Evolutionary conservation across 129 eudicot genomes (phyloP), one percentile per base, ranked within the genome.

Genomic region (Lonicera japonica): DNA sequence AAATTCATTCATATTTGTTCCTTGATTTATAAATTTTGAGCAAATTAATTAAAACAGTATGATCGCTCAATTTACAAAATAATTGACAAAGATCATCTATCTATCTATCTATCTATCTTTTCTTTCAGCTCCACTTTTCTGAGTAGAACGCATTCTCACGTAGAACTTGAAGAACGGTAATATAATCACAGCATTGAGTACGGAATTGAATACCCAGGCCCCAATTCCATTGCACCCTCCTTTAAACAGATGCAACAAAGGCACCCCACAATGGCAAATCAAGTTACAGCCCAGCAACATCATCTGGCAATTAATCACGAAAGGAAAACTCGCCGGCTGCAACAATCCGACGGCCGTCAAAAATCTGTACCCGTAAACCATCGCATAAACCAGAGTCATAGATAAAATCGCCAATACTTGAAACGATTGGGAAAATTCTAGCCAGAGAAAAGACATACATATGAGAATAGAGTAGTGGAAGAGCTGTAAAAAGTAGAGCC

Each of bases 141-240:
- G 36, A 29, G 6, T 6, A 6, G 36, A 29, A 29, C 36, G 36
- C 36, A 67, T 67, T 20, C 36, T 68, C 5, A 73, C 63, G 18
- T 79, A 70, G 4, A 74, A 73, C 24, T 76, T 76, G 64, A 85
- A 64, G 40, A 79, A 73, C 64, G 70, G 34, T 63, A 79, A 45
- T 20, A 86, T 70, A 53, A 82, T 65, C 13, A 61, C 68, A 15
- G 66, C 73, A 57, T 83, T 86, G 34, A 74, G 65, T 34, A 80
- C 43, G 8, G 85, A 66, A 50, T 86, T 86, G 61, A 86, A 66
- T 5, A 61, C 57, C 95, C 95, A 86, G 12, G 87, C 90, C 23
- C 85, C 87, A 50, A 86, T 83, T 25, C 95, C 95, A 39, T 83
- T 83, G 65, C 90, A 86, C 29, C 95, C 90, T 16, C 90, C 87